A percentile compares a stretch with the other conserved stretches of the same genome.
These are phyloP conservation scores for Saccharomyces pastorianus DNA, from an alignment of 1,139 yeast genomes.

Conservation along the genomic window DNA sequence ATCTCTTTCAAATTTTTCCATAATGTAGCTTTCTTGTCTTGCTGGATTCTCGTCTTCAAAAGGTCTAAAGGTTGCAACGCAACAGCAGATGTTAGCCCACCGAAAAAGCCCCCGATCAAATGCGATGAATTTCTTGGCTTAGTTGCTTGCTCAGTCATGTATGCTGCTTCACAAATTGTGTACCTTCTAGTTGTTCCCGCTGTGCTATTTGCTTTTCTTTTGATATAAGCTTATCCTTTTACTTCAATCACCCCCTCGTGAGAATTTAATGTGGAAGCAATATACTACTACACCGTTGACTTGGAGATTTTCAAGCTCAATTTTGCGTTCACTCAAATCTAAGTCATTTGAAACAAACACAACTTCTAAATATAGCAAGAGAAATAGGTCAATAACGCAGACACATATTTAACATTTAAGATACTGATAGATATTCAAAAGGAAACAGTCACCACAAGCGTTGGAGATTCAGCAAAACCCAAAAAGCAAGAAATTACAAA, in stretches of 20 bases:
- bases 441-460: not conserved
- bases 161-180: not conserved
- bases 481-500: not conserved
- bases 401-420: not conserved
- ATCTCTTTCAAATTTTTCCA: constrained; percentile 41
- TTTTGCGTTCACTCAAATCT: not conserved
- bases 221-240: not conserved
- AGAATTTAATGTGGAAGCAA: not conserved
- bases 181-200: not conserved
- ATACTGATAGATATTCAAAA: not conserved
- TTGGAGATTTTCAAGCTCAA: not conserved
- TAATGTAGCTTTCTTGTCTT: constrained; percentile 41
- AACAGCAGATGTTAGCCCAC: constrained; percentile 80
- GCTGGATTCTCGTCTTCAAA: constrained; percentile 84
- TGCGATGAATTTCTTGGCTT: constrained; percentile 37
- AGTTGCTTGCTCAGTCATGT: constrained; percentile 3
- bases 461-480: not conserved
- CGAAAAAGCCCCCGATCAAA: constrained; percentile 72
- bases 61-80: constrained; percentile 84
- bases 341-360: not conserved
- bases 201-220: not conserved
- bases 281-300: not conserved
- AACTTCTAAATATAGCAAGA: not conserved
- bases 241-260: not conserved
- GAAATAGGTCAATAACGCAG: not conserved